These are phyloP conservation scores for Leccinum boreale DNA, from an alignment of 768 basidiomycete species.

Conservation along the genomic window DNA sequence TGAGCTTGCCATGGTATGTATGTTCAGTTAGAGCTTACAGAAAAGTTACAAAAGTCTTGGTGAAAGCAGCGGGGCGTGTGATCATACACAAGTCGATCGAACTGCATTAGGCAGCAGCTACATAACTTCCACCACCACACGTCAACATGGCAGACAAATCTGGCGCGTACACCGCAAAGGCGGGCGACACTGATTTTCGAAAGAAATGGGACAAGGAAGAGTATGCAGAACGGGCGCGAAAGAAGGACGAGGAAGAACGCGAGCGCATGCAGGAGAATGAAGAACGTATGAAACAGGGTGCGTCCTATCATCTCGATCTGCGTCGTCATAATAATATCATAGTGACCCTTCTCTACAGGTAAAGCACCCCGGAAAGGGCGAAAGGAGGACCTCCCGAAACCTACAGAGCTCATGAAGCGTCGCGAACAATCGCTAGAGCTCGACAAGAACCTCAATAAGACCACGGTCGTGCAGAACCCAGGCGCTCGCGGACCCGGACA, in stretches of 20 bases:
- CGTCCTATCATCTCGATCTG: background rate
- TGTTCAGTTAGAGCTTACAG: conserved; percentile 19
- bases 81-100: too few relatives aligned
- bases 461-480: conserved; percentile 86
- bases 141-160: conserved; percentile 29
- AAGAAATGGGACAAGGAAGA: conserved; percentile 96
- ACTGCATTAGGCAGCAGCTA: background rate
- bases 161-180: conserved; percentile 37
- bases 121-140: background rate
- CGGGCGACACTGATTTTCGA: conserved; percentile 69
- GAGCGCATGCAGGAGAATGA: conserved; percentile 87
- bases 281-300: conserved; percentile 80
- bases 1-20: conserved; percentile 28
- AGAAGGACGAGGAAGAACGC: conserved; percentile 75
- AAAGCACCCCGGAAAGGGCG: conserved; percentile 72
- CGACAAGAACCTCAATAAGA: conserved; percentile 94
- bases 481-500: conserved; percentile 83
- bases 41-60: background rate
- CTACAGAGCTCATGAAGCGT: conserved; percentile 89
- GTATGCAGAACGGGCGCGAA: conserved; percentile 78
- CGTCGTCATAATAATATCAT: background rate
- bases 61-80: conserved; percentile 13
- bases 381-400: conserved; percentile 80
- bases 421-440: conserved; percentile 83
- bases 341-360: conserved; percentile 43